Percentiles rank a stretch among this genome's conserved stretches.
phyloP scores from a whole-genome alignment of 768 basidiomycete genomes.

The Psilocybe tampanensis region DNA sequence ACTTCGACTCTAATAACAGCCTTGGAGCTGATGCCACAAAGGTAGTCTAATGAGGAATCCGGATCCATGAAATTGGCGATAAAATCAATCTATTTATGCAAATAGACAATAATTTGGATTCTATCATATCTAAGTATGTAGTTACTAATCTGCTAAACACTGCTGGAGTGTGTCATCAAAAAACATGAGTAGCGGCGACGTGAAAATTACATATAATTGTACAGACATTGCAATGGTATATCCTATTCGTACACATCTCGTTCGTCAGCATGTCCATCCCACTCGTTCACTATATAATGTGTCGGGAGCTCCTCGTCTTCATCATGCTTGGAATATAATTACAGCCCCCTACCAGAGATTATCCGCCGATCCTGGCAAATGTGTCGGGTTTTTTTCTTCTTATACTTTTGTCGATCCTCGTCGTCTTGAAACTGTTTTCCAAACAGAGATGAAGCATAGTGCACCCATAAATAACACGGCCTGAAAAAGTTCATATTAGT shows the following conservation, averaged over 20 bases:
- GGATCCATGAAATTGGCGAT: not conserved
- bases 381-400: not conserved
- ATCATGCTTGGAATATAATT: not conserved
- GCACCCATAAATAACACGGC: constrained; percentile 37
- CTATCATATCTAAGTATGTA: not conserved
- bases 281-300: not conserved
- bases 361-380: too few relatives aligned
- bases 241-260: not conserved
- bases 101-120: not conserved
- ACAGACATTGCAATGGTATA: not conserved
- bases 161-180: not conserved
- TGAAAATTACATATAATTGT: constrained; percentile 5
- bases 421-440: constrained; percentile 33
- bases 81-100: not conserved
- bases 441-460: constrained; percentile 30
- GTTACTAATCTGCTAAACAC: too few relatives aligned
- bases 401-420: constrained; percentile 25
- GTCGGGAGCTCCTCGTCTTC: not conserved
- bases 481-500: constrained; percentile 16
- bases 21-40: not conserved
- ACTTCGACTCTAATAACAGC: not conserved
- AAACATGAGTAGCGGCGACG: not conserved
- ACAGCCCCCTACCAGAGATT: constrained; percentile 5
- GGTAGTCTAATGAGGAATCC: not conserved
- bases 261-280: not conserved